phyloP scores from a whole-genome alignment of 768 basidiomycete genomes.

The Hygrocybe punicea region DNA sequence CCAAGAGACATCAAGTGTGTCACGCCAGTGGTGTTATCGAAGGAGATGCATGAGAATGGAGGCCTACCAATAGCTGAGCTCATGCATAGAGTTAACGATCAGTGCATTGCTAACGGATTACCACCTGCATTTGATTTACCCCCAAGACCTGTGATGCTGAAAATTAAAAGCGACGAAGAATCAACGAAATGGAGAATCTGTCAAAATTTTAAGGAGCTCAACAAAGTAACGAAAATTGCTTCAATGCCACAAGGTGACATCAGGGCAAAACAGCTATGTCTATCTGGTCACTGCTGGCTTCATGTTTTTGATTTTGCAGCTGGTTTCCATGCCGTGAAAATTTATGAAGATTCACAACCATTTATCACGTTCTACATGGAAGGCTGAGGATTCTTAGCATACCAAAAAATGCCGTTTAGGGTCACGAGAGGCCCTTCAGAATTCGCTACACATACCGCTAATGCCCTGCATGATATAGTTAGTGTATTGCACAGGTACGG shows the following conservation, averaged over 20 bases:
- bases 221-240: slow-evolving; percentile 26
- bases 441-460: slow-evolving; percentile 31
- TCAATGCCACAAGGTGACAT: slow-evolving; percentile 40
- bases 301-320: slow-evolving; percentile 37
- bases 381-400: slow-evolving; percentile 37
- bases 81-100: slow-evolving; percentile 30
- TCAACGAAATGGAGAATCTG: slow-evolving; percentile 35
- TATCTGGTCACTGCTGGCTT: slow-evolving; percentile 37
- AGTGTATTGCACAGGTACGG: too few species aligned
- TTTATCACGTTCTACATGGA: slow-evolving; percentile 38
- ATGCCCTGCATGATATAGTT: slow-evolving; percentile 23
- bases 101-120: slow-evolving; percentile 28
- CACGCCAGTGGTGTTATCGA: slow-evolving; percentile 32
- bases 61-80: slow-evolving; percentile 36
- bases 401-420: slow-evolving; percentile 40
- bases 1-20: slow-evolving; percentile 36
- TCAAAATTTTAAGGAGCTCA: slow-evolving; percentile 38
- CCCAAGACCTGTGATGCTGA: slow-evolving; percentile 10
- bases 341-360: slow-evolving; percentile 19
- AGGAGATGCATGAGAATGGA: slow-evolving; percentile 32
- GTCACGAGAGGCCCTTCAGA: slow-evolving; percentile 37
- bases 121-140: slow-evolving; percentile 19
- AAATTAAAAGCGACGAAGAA: neutral
- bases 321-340: slow-evolving; percentile 32
- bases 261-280: slow-evolving; percentile 32